Base-by-base conservation (phyloP, 225 moss, liverwort and hornwort species). In the Physcomitrium patens region DNA sequence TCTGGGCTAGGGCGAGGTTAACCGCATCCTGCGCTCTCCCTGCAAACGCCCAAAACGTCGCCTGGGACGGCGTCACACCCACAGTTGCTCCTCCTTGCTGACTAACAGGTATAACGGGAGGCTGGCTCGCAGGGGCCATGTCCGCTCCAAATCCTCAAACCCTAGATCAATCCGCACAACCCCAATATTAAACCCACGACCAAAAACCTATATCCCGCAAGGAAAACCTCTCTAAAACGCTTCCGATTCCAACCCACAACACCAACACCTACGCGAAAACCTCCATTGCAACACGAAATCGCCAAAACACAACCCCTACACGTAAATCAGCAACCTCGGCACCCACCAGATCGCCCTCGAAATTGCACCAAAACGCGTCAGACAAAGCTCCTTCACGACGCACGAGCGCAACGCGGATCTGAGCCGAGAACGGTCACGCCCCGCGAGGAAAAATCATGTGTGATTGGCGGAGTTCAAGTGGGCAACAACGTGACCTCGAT, bases 1-100 rank as follows among this genome's bases (percentile, higher is more conserved):
- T 88, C 74, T 93, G 91, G 12, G 93, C 79, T 5, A 93, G 59
- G 3, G 95, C 91, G 12, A 91, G 68, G 62, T 81, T 86, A 1
- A 82, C 73, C 12, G 86, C 84, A 3, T 95, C 95, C 58, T 73
- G 77, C 4, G 85, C 85, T 71, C 91, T 91, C 9, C 76, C 43
- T 1, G 69, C 12, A 48, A 95, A 79, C 47, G 65, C 80, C 71
- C 86, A 73, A 9, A 73, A 58, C 51, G 91, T 88, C 12, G 91
- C 83, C 20, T 87, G 89, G 19, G 89, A 80, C 12, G 86, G 46
- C 5, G 87, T 75, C 8, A 82, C 27, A 7, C 77, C 56, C 51
- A 79, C 76, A 2, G 83, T 85, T 17, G 71, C 77, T 51, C 77
- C 86, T 37, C 77, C 86, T 37, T 75, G 85, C 57, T 86, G 86